Evolutionary conservation across 345 rosid species (phyloP).

Genomic region (Clausena lansium): DNA sequence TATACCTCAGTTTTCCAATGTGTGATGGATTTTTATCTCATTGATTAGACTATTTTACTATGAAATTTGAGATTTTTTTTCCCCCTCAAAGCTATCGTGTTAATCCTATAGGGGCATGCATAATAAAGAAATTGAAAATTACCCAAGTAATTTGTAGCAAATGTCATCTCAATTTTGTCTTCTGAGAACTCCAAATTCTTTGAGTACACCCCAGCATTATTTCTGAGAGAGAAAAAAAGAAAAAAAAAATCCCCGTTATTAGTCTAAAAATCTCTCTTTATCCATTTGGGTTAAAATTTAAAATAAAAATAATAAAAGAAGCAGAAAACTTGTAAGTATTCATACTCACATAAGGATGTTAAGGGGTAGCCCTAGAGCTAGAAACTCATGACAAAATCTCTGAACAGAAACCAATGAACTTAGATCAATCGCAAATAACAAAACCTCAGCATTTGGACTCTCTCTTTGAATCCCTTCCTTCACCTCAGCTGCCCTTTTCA

Average conservation of each 20-base stretch:
- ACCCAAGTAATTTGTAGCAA: conserved; percentile 92
- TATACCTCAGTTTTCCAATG: too few species aligned
- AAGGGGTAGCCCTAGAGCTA: conserved; percentile 67
- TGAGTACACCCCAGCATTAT: conserved; percentile 87
- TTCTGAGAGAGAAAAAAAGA: conserved; percentile 48
- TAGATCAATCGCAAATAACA: conserved; percentile 66
- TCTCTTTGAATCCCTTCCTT: conserved; percentile 59
- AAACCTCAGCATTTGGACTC: conserved; percentile 55
- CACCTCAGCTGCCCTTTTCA: conserved; percentile 59
- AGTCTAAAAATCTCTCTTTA: background rate
- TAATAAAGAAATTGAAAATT: conserved; percentile 3
- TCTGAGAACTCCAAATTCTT: conserved; percentile 86
- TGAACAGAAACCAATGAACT: conserved; percentile 75
- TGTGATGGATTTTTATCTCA: too few species aligned
- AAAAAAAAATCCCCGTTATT: background rate
- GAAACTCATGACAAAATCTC: conserved; percentile 67
- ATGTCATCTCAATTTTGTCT: conserved; percentile 92
- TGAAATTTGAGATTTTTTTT: too few species aligned
- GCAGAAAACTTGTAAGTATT: background rate
- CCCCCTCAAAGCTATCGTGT: too few species aligned
- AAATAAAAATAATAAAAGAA: background rate
- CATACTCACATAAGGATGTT: conserved; percentile 78
- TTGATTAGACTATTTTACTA: too few species aligned
- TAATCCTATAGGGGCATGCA: background rate
- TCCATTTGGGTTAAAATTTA: background rate